Evolutionary conservation across 208 protist genomes (phyloP).

Genomic region (Trypanosoma scelopori): DNA sequence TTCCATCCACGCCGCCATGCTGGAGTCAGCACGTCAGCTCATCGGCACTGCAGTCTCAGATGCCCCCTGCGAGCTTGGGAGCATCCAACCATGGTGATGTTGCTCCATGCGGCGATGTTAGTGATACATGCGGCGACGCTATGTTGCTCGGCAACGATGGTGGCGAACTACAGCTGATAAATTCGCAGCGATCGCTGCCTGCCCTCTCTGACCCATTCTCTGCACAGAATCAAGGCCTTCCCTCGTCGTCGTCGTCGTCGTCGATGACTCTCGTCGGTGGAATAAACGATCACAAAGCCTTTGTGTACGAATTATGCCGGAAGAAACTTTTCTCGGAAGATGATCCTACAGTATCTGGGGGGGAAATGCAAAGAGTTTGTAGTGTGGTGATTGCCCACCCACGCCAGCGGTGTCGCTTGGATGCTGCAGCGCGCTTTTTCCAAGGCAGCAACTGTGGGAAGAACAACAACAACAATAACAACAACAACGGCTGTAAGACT

Average conservation of each 20-base stretch:
- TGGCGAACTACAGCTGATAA: not conserved
- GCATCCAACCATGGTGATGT: too few species aligned
- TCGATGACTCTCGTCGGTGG: not conserved
- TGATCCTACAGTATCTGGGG: not conserved
- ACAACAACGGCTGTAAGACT: not conserved
- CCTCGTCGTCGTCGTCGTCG: not conserved
- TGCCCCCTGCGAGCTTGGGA: too few species aligned
- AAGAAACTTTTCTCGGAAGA: slow-evolving; percentile 3
- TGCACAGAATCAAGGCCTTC: too few species aligned
- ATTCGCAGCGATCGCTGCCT: not conserved
- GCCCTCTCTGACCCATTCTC: too few species aligned
- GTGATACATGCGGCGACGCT: not conserved
- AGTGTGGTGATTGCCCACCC: not conserved
- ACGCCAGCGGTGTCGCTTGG: not conserved
- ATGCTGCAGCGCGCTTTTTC: not conserved
- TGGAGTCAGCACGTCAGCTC: slow-evolving; percentile 1
- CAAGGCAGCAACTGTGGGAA: not conserved
- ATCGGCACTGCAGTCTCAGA: not conserved
- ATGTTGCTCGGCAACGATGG: not conserved
- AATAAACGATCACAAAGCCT: slow-evolving; percentile 4
- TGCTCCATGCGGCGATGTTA: too few species aligned
- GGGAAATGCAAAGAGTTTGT: not conserved
- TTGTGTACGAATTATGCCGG: not conserved
- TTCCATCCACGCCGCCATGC: slow-evolving; percentile 4
- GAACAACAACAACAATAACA: not conserved